These are phyloP conservation scores for slime mould (Dictyostelium discoideum) DNA, from an alignment of 78 protist species.

Conservation along the genomic window DNA sequence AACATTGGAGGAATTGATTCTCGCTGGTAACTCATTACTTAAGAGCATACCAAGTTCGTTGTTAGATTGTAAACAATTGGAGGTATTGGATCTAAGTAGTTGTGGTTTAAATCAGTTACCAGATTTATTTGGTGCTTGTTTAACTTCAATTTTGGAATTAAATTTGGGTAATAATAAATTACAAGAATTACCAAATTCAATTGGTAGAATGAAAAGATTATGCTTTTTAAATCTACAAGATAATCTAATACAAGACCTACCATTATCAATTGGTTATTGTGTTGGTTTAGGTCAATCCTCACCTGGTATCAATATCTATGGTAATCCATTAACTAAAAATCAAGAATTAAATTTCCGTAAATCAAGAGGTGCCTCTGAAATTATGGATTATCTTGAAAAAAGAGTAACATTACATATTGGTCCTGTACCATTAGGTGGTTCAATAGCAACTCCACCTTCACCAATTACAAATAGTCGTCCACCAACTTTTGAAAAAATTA, in stretches of 20 bases:
- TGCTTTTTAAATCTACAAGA: conserved; percentile 46
- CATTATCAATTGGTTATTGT: conserved; percentile 68
- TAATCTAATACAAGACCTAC: conserved; percentile 41
- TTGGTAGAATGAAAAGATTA: conserved; percentile 60
- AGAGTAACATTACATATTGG: not conserved
- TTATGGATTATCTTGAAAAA: conserved; percentile 71
- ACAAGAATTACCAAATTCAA: conserved; percentile 47
- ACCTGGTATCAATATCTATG: not conserved
- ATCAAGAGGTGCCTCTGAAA: conserved; percentile 21
- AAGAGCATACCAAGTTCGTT: not conserved
- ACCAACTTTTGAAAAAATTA: not conserved
- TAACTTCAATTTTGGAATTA: conserved; percentile 6
- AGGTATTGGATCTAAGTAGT: conserved; percentile 1
- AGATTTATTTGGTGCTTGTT: not conserved
- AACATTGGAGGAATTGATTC: conserved; percentile 8
- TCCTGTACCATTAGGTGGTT: not conserved
- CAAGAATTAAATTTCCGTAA: not conserved
- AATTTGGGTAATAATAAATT: conserved; percentile 22
- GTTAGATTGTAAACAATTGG: not conserved
- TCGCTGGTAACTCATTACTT: not conserved
- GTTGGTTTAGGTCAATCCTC: not conserved
- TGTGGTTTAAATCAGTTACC: not conserved
- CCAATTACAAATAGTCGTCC: not conserved
- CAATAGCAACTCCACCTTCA: not conserved
- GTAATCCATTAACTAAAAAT: conserved; percentile 25